Conservation (phyloP, 2,329 filamentous ascomycete species). For the Cladophialophora exuberans region DNA sequence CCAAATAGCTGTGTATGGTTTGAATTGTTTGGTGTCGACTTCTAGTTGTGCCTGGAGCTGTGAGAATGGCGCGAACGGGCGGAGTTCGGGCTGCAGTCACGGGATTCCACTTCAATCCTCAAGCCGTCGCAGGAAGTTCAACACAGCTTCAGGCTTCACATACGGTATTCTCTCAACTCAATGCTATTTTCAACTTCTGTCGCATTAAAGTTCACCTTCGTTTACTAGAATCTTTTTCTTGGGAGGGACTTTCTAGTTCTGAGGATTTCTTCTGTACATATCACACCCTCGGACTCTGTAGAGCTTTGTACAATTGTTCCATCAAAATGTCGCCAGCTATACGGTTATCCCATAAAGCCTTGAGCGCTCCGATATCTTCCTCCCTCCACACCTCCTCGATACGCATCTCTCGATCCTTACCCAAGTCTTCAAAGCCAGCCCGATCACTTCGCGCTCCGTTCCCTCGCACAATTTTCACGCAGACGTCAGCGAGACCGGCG, state of each 20-base stretch:
- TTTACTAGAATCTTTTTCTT: too few relatives aligned
- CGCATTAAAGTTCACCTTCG: too few relatives aligned
- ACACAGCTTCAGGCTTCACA: background rate
- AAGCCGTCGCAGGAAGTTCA: background rate
- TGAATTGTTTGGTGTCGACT: background rate
- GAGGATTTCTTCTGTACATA: background rate
- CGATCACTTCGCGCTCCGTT: background rate
- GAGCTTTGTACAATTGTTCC: background rate
- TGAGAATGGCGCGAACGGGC: background rate
- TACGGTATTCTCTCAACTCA: too few relatives aligned
- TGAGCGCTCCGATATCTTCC: background rate
- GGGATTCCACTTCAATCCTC: constrained; percentile 24
- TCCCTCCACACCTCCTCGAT: constrained; percentile 32
- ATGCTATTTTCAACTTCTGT: too few relatives aligned
- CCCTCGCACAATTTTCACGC: constrained; percentile 22
- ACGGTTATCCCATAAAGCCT: constrained; percentile 10
- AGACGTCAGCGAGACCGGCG: constrained; percentile 18
- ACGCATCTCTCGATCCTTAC: background rate
- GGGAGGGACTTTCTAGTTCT: too few relatives aligned
- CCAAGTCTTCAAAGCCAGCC: background rate
- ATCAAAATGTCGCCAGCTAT: constrained; percentile 13
- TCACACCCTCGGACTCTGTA: background rate
- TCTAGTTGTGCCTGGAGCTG: too few relatives aligned
- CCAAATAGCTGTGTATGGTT: background rate
- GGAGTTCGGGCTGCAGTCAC: constrained; percentile 15